Evolutionary conservation across 1,139 yeast species (phyloP).

Genomic region (Kodamaea anthophila): DNA sequence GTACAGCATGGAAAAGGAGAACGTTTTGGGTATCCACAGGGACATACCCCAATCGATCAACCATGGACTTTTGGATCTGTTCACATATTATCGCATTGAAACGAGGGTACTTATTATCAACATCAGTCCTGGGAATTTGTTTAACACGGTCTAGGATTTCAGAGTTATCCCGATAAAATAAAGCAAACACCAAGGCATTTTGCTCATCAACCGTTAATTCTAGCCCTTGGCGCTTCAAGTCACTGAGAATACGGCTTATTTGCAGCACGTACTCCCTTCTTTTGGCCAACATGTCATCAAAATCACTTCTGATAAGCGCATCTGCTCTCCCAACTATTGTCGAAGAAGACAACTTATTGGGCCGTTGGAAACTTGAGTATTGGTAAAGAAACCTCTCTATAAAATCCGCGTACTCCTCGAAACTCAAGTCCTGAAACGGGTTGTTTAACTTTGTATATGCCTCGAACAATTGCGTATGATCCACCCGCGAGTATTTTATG

Average conservation of each 20-base stretch:
- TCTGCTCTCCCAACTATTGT: slow-evolving; percentile 6
- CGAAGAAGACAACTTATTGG: slow-evolving; percentile 15
- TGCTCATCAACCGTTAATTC: slow-evolving; percentile 30
- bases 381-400: slow-evolving; percentile 20
- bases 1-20: slow-evolving; percentile 22
- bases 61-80: slow-evolving; percentile 10
- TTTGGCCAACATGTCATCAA: slow-evolving; percentile 15
- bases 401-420: slow-evolving; percentile 34
- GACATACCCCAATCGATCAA: slow-evolving; percentile 6
- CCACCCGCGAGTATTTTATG: slow-evolving; percentile 11
- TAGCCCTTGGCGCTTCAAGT: slow-evolving; percentile 19
- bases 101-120: slow-evolving; percentile 6
- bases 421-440: slow-evolving; percentile 30
- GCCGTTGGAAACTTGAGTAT: slow-evolving; percentile 17
- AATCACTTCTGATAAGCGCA: slow-evolving; percentile 6
- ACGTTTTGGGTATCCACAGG: slow-evolving; percentile 16
- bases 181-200: slow-evolving; percentile 22
- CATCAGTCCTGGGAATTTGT: slow-evolving; percentile 1
- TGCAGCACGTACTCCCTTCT: slow-evolving; percentile 17
- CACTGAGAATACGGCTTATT: slow-evolving; percentile 22
- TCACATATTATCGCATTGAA: slow-evolving; percentile 19
- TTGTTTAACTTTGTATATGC: slow-evolving; percentile 24
- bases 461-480: slow-evolving; percentile 23
- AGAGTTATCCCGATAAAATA: slow-evolving; percentile 26
- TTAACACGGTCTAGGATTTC: slow-evolving; percentile 7